A percentile compares a stretch with the other conserved stretches of the same genome.
These are phyloP conservation scores for Boletus fagicola DNA, from an alignment of 768 basidiomycete genomes.

Conservation along the genomic window DNA sequence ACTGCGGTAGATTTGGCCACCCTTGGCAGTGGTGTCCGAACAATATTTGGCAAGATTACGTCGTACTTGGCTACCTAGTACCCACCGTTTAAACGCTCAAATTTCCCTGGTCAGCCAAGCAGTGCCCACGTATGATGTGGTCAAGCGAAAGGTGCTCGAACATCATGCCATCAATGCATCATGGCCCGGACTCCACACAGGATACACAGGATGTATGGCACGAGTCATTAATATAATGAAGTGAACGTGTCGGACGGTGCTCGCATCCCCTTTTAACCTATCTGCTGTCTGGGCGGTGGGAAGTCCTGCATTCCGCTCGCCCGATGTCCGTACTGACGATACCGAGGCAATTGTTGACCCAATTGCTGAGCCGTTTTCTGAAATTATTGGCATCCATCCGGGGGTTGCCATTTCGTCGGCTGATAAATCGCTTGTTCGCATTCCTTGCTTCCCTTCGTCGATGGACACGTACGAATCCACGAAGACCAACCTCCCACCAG, in stretches of 20 bases:
- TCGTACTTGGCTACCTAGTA: background rate
- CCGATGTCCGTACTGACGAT: background rate
- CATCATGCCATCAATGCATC: background rate
- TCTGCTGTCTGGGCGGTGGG: background rate
- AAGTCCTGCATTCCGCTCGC: background rate
- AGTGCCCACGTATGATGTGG: background rate
- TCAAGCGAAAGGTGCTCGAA: background rate
- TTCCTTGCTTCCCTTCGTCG: slow-evolving; percentile 7
- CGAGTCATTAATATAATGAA: background rate
- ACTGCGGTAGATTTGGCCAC: no score
- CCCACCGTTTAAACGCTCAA: background rate
- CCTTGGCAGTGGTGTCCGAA: no score
- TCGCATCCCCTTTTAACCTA: background rate
- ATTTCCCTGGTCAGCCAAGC: background rate
- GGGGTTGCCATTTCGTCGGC: background rate
- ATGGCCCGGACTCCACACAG: background rate
- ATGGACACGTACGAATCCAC: background rate
- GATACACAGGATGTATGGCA: background rate
- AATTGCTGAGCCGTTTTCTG: slow-evolving; percentile 1
- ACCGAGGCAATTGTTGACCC: background rate
- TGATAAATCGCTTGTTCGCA: slow-evolving; percentile 1
- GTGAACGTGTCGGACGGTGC: background rate
- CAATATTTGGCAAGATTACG: no score
- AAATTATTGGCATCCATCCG: slow-evolving; percentile 4
- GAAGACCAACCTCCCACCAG: background rate